Base-by-base conservation (phyloP, 176 grass and related monocot species). In the Pontederia paniculata region DNA sequence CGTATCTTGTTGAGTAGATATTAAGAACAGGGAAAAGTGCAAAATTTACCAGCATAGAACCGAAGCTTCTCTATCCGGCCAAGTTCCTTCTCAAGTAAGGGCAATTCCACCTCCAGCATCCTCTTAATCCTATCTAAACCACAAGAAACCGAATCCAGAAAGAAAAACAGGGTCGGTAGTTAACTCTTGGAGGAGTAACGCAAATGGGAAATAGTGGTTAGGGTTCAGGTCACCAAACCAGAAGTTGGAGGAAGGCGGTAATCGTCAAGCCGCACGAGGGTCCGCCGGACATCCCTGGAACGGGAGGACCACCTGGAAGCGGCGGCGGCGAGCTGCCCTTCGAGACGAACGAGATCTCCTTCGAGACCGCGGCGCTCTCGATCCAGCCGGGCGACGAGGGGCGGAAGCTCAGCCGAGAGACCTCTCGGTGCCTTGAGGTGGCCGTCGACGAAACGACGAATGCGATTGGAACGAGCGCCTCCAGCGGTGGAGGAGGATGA, bases 31-130 rank as follows among this genome's bases (percentile, higher is more conserved):
- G 44, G 5, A 63, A 48, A 11, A 31, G 10, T 18, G 12, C 47
- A 44, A 66, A 12, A 45, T 60, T 78, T 55, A 89, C 86, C 86
- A 9, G 77, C 77, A 57, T 89, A 89, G 37, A 62, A 60, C 8
- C 86, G 81, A 78, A 89, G 71, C 42, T 70, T 69, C 53, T 81
- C 77, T 21, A 89, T 89, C 63, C 81, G 63, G 50, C 70, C 62
- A 75, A 89, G 74, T 66, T 84, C 81, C 19, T 57, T 65, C 31
- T 60, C 74, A 10, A 84, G 67, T 55, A 73, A 57, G 23, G 77
- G 71, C 1, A 89, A 48, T 9, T 57, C 67, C 17, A 19, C 42
- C 0, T 50, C 17, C 17, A 19, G 23, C 10, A 55, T 48, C 58
- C 50, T 44, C 47, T 57, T 63, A 68, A n/a, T 19, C 55, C 31